Evolutionary conservation across 768 basidiomycete genomes (phyloP), one percentile per base, ranked within the genome.

Genomic region (Pleurotus citrinopileatus): DNA sequence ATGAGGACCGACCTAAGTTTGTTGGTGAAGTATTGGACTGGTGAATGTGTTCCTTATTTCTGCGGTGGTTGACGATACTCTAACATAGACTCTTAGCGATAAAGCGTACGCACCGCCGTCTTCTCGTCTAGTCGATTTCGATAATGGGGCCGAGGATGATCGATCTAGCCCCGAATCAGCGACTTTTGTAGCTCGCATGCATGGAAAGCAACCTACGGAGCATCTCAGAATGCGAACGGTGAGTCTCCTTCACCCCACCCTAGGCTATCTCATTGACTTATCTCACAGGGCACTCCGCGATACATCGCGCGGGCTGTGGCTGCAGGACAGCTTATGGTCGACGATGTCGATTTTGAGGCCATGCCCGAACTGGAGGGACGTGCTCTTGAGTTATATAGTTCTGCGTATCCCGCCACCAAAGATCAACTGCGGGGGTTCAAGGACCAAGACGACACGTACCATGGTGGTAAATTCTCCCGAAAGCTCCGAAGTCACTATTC

Each of bases 231-330:
- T n/a, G 9, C 32, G 32, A 10, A 34, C 32, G n/a, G 32, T 34
- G 32, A 10, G 32, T n/a, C n/a, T 34, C 32, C 32, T 34, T n/a
- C n/a, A 10, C n/a, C 10, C 7, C 7, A 7, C 19, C 38, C 19
- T 19, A 13, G 10, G 17, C 12, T 40, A n/a, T 12, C 17, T 40
- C 13, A 19, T 40, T 8, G 12, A 6, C n/a, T 20, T 17, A 34
- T 10, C 34, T 29, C 28, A 42, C 17, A 54, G 53, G 53, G 53
- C 7, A 54, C 53, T 7, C 53, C 53, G 6, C 12, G 15, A 26
- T 54, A 38, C 25, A 54, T 54, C 43, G 25, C 53, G 9, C 53
- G 53, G 3, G 43, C 53, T 4, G 53, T 54, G 12, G 48, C 55
- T 17, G 15, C 28, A 26, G 55, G 55, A 29, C 13, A 42, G 43